These are phyloP conservation scores for Leptographium wingfieldii DNA, from an alignment of 2,329 filamentous ascomycete species.

Conservation along the genomic window DNA sequence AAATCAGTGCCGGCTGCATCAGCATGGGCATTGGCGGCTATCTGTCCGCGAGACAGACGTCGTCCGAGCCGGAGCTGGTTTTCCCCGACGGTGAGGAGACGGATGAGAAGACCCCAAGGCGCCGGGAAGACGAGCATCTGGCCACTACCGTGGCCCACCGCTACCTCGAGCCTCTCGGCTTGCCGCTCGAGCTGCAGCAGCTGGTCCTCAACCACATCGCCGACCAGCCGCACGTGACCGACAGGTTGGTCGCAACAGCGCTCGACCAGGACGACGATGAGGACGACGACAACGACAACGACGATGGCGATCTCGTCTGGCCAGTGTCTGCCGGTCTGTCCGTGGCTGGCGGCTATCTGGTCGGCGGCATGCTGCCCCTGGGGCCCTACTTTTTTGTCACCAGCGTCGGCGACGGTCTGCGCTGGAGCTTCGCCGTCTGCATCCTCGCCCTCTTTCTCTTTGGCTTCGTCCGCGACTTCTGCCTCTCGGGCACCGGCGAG, in stretches of 20 bases:
- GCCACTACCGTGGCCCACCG: background rate
- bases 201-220: constrained; percentile 11
- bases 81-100: constrained; percentile 12
- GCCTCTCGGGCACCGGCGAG: constrained; percentile 4
- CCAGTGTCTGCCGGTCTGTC: constrained; percentile 16
- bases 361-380: constrained; percentile 19
- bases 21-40: constrained; percentile 65
- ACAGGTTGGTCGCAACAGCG: background rate
- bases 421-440: constrained; percentile 21
- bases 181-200: constrained; percentile 12
- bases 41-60: constrained; percentile 36
- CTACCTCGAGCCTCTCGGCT: constrained; percentile 13
- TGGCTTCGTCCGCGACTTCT: constrained; percentile 18
- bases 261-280: background rate
- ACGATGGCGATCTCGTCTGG: constrained; percentile 8
- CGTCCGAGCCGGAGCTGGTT: background rate
- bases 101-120: background rate
- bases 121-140: background rate
- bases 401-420: constrained; percentile 16
- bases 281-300: background rate
- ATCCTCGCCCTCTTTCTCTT: constrained; percentile 19
- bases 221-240: constrained; percentile 1
- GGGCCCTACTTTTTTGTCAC: constrained; percentile 19
- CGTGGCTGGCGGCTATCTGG: constrained; percentile 18
- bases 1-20: constrained; percentile 58